Base-by-base conservation (phyloP, 106 monocot species). In the Allium fistulosum region DNA sequence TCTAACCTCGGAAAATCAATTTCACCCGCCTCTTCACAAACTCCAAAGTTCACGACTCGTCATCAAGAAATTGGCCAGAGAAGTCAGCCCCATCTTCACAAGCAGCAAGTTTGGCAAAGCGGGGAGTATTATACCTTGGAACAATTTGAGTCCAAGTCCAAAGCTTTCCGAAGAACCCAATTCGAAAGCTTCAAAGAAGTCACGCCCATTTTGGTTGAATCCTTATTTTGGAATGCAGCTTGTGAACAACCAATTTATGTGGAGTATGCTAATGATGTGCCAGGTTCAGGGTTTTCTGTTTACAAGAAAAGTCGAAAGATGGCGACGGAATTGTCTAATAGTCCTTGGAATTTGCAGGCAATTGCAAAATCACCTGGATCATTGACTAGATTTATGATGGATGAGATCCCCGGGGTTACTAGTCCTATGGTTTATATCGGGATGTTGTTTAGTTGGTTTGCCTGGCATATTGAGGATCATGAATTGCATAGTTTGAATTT, bases 381-480 rank as follows among this genome's bases (percentile, higher is more conserved):
- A 16, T 75, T 99, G 6, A 99, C 90, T 0, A 77, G 85, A 48
- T 99, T 93, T 65, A 99, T 99, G 99, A 87, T 89, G 0, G 99
- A 99, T 74, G 99, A 99, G 53, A 85, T 99, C 45, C 90, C 90
- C 0, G 99, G 99, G 12, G 93, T 99, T 26, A 99, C 99, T 9
- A 90, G 93, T 14, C 99, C 93, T 8, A 93, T 99, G 99, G 81
- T 99, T 48, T 99, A 99, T 57, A 90, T 99, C 59, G 99, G 85
- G 37, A 99, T 99, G 99, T 52, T 99, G 65, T 99, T 85, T 60
- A 99, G 99, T 57, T 99, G 99, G 99, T 99, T 99, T 59, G 99
- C 99, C 13, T 99, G 99, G 99, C 99, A 99, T 60, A 83, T 99
- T 5, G 99, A 99, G 76, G 99, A 99, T 78, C 99, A 99, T 60